phyloP scores from a whole-genome alignment of 345 rosid species.

The Cardamine resedifolia region DNA sequence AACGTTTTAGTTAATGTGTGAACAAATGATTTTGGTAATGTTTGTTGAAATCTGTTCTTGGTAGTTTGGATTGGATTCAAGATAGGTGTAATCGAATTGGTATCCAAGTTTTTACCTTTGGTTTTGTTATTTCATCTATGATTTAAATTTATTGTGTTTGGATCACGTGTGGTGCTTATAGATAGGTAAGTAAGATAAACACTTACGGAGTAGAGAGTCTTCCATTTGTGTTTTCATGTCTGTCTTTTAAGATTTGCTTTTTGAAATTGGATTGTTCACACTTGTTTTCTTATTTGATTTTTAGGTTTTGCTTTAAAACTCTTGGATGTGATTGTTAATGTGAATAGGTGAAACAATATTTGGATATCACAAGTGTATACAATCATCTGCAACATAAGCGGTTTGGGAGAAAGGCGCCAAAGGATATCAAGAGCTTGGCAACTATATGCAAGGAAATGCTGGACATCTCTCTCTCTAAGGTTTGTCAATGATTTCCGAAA shows the following conservation, averaged over 20 bases:
- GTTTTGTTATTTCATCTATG: not conserved
- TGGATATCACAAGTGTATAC: conserved; percentile 65
- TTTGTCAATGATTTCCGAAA: conserved; percentile 12
- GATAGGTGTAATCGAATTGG: not conserved
- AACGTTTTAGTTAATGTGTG: not conserved
- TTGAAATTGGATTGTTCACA: not conserved
- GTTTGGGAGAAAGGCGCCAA: conserved; percentile 57
- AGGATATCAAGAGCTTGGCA: conserved; percentile 72
- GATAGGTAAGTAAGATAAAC: not conserved
- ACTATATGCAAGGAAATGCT: conserved; percentile 67
- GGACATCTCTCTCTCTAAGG: conserved; percentile 78
- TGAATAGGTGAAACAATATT: conserved; percentile 79
- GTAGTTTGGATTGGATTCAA: conserved; percentile 7
- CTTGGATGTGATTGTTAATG: conserved; percentile 18
- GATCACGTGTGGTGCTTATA: not conserved
- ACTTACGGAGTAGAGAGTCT: not conserved
- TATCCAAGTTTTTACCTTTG: not conserved
- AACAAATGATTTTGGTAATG: not conserved
- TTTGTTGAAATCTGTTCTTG: not conserved
- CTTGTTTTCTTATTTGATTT: not conserved
- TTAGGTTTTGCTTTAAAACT: not conserved
- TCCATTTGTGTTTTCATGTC: not conserved
- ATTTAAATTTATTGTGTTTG: not conserved
- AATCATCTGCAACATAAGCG: conserved; percentile 57
- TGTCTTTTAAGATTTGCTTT: not conserved